Percentiles rank a stretch among this genome's conserved stretches.
These are phyloP conservation scores for Backusella tarrabulga DNA, from an alignment of 192 early-diverging fungal genomes.

Conservation along the genomic window DNA sequence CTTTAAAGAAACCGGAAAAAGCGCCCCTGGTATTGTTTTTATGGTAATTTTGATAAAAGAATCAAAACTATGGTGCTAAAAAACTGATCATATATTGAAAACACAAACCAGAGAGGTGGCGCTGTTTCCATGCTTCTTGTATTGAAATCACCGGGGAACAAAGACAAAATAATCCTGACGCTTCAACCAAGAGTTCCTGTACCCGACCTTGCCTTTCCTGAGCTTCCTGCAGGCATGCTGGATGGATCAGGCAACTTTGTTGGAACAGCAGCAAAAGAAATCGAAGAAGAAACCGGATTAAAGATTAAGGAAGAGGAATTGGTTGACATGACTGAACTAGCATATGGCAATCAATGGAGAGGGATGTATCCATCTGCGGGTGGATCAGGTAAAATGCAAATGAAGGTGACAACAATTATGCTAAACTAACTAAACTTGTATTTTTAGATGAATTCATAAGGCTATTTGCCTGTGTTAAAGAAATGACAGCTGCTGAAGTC, in stretches of 20 bases:
- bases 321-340: slow-evolving; percentile 62
- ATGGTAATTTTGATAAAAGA: slow-evolving; percentile 44
- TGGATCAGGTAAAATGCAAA: slow-evolving; percentile 45
- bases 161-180: slow-evolving; percentile 64
- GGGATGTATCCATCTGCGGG: slow-evolving; percentile 76
- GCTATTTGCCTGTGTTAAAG: slow-evolving; percentile 68
- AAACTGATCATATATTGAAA: not conserved
- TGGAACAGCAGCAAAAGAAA: slow-evolving; percentile 75
- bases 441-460: slow-evolving; percentile 61
- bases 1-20: slow-evolving; percentile 45
- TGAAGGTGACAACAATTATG: not conserved
- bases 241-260: slow-evolving; percentile 72
- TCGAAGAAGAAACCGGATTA: slow-evolving; percentile 80
- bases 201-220: slow-evolving; percentile 56
- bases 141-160: slow-evolving; percentile 43
- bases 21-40: slow-evolving; percentile 76
- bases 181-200: slow-evolving; percentile 75
- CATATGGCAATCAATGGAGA: slow-evolving; percentile 41
- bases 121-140: slow-evolving; percentile 72
- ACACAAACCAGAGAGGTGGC: slow-evolving; percentile 57
- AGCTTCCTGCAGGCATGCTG: slow-evolving; percentile 88
- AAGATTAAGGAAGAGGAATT: slow-evolving; percentile 57
- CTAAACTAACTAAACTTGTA: not conserved
- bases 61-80: not conserved
- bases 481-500: slow-evolving; percentile 49